These are phyloP conservation scores for Plantago major DNA, from an alignment of 257 asterid species.

Conservation along the genomic window DNA sequence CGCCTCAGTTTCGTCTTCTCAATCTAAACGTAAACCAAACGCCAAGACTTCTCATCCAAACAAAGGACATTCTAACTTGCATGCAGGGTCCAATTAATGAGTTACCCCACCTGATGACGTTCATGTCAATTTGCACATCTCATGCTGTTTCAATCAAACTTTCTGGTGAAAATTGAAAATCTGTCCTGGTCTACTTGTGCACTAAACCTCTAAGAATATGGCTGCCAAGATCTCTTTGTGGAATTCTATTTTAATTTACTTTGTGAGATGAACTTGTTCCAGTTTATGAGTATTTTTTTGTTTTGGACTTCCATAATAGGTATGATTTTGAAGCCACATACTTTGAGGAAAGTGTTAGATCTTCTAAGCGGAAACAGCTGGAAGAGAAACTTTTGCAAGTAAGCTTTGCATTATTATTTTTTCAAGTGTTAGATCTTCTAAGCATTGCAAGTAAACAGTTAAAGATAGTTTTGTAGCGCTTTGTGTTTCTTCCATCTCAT, in stretches of 20 bases:
- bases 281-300: conserved; percentile 11
- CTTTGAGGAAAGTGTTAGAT: conserved; percentile 87
- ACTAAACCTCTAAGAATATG: neutral
- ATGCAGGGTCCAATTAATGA: conserved; percentile 9
- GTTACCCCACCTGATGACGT: conserved; percentile 3
- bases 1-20: too few species aligned
- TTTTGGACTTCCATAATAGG: conserved; percentile 35
- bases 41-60: conserved; percentile 1
- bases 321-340: conserved; percentile 87
- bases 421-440: conserved; percentile 65
- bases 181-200: too few species aligned
- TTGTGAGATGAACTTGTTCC: conserved; percentile 14
- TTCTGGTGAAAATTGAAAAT: conserved; percentile 12
- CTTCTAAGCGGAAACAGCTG: conserved; percentile 76
- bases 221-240: conserved; percentile 5
- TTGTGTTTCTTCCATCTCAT: conserved; percentile 2
- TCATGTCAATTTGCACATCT: neutral
- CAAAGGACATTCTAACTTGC: conserved; percentile 5
- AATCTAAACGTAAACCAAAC: neutral
- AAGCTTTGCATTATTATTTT: conserved; percentile 13
- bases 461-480: conserved; percentile 1
- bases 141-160: conserved; percentile 3
- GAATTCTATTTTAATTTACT: neutral
- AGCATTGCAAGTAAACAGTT: conserved; percentile 65
- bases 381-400: conserved; percentile 94